Evolutionary conservation across 2,329 filamentous ascomycete genomes (phyloP).

Genomic region (Beauveria sp.): DNA sequence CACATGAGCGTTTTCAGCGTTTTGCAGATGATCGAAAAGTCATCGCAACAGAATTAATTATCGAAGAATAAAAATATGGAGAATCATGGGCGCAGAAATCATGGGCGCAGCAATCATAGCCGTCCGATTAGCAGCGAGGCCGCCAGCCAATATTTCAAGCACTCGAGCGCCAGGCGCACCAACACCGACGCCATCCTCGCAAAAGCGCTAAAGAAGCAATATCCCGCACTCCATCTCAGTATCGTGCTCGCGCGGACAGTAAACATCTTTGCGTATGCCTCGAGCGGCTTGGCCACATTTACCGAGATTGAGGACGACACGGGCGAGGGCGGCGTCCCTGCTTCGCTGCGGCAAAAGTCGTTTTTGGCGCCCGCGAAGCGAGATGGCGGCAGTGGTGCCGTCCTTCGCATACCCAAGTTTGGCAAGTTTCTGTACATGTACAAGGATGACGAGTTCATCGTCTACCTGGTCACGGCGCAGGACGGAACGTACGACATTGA

Average conservation of each 20-base stretch:
- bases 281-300: constrained; percentile 29
- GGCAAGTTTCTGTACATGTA: constrained; percentile 37
- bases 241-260: constrained; percentile 16
- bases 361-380: constrained; percentile 35
- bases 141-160: constrained; percentile 23
- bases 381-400: constrained; percentile 30
- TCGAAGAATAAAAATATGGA: neutral
- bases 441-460: constrained; percentile 33
- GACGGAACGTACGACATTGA: constrained; percentile 25
- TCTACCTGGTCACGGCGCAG: constrained; percentile 35
- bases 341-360: constrained; percentile 29
- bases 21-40: neutral
- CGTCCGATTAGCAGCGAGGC: neutral
- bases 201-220: constrained; percentile 29
- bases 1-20: neutral
- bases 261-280: constrained; percentile 36
- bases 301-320: constrained; percentile 22
- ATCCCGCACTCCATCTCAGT: constrained; percentile 4
- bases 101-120: neutral
- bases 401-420: constrained; percentile 27
- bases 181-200: constrained; percentile 37
- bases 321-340: constrained; percentile 20
- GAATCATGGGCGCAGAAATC: neutral
- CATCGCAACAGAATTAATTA: neutral
- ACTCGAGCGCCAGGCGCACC: constrained; percentile 32